Conservation (phyloP, 2,329 filamentous ascomycete genomes). For the Exophiala calicioides region DNA sequence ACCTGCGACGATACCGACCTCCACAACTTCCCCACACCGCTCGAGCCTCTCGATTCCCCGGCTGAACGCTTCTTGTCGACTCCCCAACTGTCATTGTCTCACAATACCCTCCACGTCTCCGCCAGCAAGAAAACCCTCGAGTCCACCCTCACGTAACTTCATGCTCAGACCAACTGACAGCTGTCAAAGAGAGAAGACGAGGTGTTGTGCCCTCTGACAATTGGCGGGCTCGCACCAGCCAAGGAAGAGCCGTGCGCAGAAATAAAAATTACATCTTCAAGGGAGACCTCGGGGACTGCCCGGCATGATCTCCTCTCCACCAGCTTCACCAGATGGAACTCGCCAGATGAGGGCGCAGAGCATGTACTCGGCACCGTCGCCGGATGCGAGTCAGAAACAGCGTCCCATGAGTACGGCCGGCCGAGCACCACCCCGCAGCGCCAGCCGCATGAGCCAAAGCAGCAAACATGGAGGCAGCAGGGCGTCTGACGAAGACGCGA, state of each 20-base stretch:
- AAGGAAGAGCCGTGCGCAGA: slow-evolving; percentile 6
- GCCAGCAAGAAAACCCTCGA: slow-evolving; percentile 8
- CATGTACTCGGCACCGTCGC: slow-evolving; percentile 29
- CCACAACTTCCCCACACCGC: slow-evolving; percentile 4
- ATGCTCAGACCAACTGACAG: slow-evolving; percentile 17
- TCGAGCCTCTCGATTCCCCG: neutral
- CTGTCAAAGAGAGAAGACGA: slow-evolving; percentile 4
- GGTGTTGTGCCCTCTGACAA: slow-evolving; percentile 14
- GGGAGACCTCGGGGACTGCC: too few relatives aligned
- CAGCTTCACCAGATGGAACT: slow-evolving; percentile 28
- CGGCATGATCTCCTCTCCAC: slow-evolving; percentile 30
- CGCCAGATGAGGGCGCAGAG: slow-evolving; percentile 27
- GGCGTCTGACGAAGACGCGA: slow-evolving; percentile 84
- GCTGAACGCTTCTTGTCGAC: neutral
- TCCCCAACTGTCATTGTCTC: slow-evolving; percentile 5
- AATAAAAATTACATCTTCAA: too few relatives aligned
- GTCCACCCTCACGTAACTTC: slow-evolving; percentile 9
- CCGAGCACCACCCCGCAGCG: slow-evolving; percentile 68
- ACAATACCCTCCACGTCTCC: slow-evolving; percentile 12
- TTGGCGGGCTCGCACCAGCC: neutral
- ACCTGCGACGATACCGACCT: neutral
- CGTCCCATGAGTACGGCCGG: slow-evolving; percentile 82
- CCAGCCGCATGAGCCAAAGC: slow-evolving; percentile 76
- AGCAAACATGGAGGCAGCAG: slow-evolving; percentile 73
- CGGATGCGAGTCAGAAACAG: slow-evolving; percentile 41